Evolutionary conservation across 1,284 basidiomycete genomes (phyloP).

Genomic region (Ceratobasidium sp.): DNA sequence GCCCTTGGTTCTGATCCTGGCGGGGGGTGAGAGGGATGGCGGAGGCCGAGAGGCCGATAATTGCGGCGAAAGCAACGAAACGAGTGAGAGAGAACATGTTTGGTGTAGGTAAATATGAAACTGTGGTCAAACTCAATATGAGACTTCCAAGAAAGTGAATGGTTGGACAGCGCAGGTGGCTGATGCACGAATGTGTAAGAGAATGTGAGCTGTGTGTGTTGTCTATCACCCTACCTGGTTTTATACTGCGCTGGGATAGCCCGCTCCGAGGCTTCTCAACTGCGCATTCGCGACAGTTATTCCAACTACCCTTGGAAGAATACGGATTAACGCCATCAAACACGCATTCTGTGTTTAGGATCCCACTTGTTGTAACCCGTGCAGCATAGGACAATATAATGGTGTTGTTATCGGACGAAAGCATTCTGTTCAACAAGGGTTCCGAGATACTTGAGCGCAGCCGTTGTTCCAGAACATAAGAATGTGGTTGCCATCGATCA

Average conservation of each 20-base stretch:
- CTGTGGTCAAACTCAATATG: neutral
- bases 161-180: too few relatives aligned
- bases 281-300: neutral
- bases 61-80: neutral
- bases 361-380: neutral
- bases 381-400: neutral
- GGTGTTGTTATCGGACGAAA: neutral
- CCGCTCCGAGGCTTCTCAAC: neutral
- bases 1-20: conserved; percentile 23
- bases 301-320: neutral
- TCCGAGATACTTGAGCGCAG: too few relatives aligned
- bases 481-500: neutral
- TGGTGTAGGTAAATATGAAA: too few relatives aligned
- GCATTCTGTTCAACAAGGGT: neutral
- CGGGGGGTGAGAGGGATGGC: conserved; percentile 1
- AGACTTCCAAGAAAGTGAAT: neutral
- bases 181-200: neutral
- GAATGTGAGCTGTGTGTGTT: neutral
- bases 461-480: too few relatives aligned
- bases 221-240: neutral
- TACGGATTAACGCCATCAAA: neutral
- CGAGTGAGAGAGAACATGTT: conserved; percentile 18
- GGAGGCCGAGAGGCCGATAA: neutral
- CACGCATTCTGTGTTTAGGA: neutral
- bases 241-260: neutral